Evolutionary conservation across 805 yeast species (phyloP), one percentile per base, ranked within the genome.

Genomic region (Lipomyces sp.): DNA sequence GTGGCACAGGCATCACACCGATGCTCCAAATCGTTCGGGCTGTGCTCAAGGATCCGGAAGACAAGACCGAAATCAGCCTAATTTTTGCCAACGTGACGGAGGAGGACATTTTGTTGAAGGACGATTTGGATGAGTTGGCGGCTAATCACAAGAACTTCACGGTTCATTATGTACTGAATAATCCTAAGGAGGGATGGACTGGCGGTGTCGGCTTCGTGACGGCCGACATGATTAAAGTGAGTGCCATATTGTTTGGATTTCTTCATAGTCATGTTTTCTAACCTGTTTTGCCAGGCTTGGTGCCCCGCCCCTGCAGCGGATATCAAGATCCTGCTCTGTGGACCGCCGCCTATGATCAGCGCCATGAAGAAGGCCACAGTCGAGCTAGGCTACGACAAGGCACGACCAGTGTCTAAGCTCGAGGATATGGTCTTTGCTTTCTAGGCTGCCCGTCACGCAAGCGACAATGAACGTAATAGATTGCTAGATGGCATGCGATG

Each of bases 1-100:
- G 97, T 75, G 99, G 99, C 77, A 85, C 96, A 60, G 98, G 98
- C 80, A 93, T 95, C 79, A 90, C 98, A 55, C 99, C 99, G 68
- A 84, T 95, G 80, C 59, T 63, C 84, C 99, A 95, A 83, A 80
- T 95, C 77, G 79, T 91, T 70, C 89, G 86, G 74, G 87, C 86
- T 77, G 85, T 94, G 76, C 83, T 90, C 75, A 83, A 84, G 77
- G 86, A 93, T 83, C 93, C 96, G 63, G 81, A 80, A 56, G 98
- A 95, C 81, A 89, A 91, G 79, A 95, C 99, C 74, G 89, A 92
- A 84, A 87, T 95, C 71, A 84, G 86, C 70, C 83, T 95, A 74
- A 82, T 86, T 77, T 94, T 90, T 80, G 98, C 97, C 74, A 87
- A 86, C 78, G 82, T 94, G 71, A 53, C 92, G 64, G 85, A 87